Base-by-base conservation (phyloP, 257 asterid species). In the Jasminum sambac region DNA sequence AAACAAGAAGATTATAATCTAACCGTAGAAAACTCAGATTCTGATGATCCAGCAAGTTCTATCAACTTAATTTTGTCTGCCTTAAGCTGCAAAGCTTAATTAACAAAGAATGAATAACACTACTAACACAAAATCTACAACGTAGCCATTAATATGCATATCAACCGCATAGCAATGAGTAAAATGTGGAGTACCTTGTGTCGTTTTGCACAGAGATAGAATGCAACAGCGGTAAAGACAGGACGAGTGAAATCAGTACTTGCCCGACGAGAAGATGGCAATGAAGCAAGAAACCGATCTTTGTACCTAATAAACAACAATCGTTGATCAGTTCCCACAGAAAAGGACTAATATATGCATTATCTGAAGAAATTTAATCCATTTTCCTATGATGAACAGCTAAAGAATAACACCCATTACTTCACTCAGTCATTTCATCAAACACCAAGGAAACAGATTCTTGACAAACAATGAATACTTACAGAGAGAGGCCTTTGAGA, bases 21-120 rank as follows among this genome's bases (percentile, higher is more conserved):
- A 82, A 95, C 97, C 69, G 74, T 87, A 59, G 96, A 66, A 74
- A 89, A 95, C 75, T 89, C 99, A 23, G 98, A 79, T 75, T 95
- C 99, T 61, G 98, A 85, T 69, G 98, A 84, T 41, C 98, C 99
- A 30, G 97, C 92, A 58, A 95, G 83, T 74, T 91, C 99, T 57
- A 91, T 85, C 74, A 95, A 73, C 94, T 88, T 95, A 61, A 77
- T 64, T 74, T 86, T 95, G 73, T 95, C 99, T 14, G 84, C 97
- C 83, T 91, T 95, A 72, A 95, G 87, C 99, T 95, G 86, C 76
- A 76, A 63, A 81, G 55, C 23, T 41, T 2, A 1, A 1, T 39
- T 66, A 19, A 67, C 0, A 52, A 50, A 43, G 16, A 41, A 9
- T 77, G 70, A 72, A 11, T 55, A 63, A 58, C 52, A 17, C 38